Conservation (phyloP, 2,329 filamentous ascomycete species). For the Monosporascus cannonballus region DNA sequence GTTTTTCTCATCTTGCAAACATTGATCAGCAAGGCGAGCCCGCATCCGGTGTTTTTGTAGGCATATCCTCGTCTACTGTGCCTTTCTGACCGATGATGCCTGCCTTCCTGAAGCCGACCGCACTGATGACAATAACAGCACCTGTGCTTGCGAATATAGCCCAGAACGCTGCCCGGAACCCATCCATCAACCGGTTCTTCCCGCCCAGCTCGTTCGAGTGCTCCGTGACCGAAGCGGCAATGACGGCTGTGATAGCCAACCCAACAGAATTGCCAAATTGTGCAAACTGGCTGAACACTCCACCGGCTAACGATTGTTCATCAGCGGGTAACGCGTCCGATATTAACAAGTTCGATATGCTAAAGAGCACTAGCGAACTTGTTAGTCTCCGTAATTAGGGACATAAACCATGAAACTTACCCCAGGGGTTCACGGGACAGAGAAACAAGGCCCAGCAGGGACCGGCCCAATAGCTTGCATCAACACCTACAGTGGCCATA, state of each 20-base stretch:
- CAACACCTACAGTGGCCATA: conserved; percentile 45
- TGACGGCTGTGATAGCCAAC: conserved; percentile 43
- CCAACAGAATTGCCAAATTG: conserved; percentile 52
- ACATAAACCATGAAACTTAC: conserved; percentile 10
- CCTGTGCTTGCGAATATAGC: conserved; percentile 40
- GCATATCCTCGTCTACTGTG: not conserved
- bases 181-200: conserved; percentile 34
- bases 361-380: conserved; percentile 41
- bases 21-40: not conserved
- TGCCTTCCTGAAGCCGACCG: conserved; percentile 36
- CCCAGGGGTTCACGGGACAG: conserved; percentile 37
- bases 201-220: conserved; percentile 21
- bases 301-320: conserved; percentile 52
- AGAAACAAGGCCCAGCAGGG: conserved; percentile 39
- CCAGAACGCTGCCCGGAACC: conserved; percentile 49
- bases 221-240: conserved; percentile 39
- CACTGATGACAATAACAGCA: conserved; percentile 30
- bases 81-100: conserved; percentile 45
- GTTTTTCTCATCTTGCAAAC: no score
- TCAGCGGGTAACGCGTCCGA: conserved; percentile 46
- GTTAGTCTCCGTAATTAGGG: not conserved
- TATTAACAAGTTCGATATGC: conserved; percentile 48
- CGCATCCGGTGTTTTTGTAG: conserved; percentile 1
- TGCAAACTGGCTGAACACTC: conserved; percentile 52
- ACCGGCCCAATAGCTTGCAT: conserved; percentile 44